Conservation (phyloP, 805 yeast species). For the Cyberlindnera japonica region DNA sequence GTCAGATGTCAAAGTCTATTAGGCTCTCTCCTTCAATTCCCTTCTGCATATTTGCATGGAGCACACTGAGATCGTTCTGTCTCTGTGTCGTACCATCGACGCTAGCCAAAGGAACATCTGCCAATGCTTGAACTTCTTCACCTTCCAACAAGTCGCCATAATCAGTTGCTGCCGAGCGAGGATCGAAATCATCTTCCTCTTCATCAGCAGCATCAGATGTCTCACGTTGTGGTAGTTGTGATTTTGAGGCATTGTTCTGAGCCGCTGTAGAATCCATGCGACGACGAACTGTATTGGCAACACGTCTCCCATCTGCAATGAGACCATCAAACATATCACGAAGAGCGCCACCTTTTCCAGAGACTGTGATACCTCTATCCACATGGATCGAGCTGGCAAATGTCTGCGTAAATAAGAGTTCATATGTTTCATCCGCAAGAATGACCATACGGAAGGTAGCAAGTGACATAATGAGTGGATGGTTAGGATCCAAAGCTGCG, state of each 20-base stretch:
- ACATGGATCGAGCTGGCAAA: conserved; percentile 67
- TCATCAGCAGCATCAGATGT: conserved; percentile 24
- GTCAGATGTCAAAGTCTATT: conserved; percentile 37
- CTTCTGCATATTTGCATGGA: conserved; percentile 27
- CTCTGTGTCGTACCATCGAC: conserved; percentile 12
- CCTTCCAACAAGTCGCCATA: conserved; percentile 45
- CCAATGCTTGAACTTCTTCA: conserved; percentile 44
- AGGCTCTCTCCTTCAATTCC: conserved; percentile 26
- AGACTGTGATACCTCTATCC: conserved; percentile 44
- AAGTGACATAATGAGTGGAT: conserved; percentile 68
- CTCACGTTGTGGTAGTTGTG: conserved; percentile 10
- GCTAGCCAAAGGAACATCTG: conserved; percentile 29
- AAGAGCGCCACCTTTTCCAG: conserved; percentile 52
- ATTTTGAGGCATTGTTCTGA: too few species aligned
- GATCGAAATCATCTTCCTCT: conserved; percentile 51
- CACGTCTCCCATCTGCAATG: conserved; percentile 87
- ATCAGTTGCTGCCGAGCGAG: conserved; percentile 38
- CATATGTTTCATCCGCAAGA: conserved; percentile 90
- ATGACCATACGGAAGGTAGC: conserved; percentile 95
- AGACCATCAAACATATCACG: conserved; percentile 89
- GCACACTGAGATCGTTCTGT: conserved; percentile 27
- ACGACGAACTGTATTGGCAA: conserved; percentile 83
- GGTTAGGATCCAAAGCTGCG: conserved; percentile 76
- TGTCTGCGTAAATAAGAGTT: conserved; percentile 71
- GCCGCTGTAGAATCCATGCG: conserved; percentile 75